phyloP scores from a whole-genome alignment of 2,329 filamentous ascomycete species.

The Alternaria arborescens region DNA sequence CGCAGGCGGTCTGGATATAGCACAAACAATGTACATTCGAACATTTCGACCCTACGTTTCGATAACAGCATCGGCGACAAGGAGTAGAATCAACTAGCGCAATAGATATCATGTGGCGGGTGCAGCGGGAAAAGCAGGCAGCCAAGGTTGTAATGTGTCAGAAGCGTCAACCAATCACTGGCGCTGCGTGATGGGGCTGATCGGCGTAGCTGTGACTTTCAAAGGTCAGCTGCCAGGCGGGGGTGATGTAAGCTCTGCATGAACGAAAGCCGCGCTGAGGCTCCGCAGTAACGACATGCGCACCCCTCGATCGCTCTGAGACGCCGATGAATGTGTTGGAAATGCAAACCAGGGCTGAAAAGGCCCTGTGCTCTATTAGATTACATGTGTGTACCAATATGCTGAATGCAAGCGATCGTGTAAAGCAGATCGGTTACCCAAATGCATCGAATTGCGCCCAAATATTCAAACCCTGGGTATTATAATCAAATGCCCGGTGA shows the following conservation, averaged over 20 bases:
- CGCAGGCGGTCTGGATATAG: conserved; percentile 17
- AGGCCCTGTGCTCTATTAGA: conserved; percentile 12
- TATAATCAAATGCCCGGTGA: conserved; percentile 17
- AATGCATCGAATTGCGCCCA: conserved; percentile 6
- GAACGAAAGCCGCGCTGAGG: conserved; percentile 18
- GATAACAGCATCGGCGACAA: background rate
- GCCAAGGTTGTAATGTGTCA: conserved; percentile 3
- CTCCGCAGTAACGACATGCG: conserved; percentile 21
- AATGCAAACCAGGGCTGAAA: conserved; percentile 8
- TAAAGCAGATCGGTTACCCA: conserved; percentile 1
- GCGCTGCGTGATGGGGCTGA: conserved; percentile 13
- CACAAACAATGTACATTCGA: conserved; percentile 5
- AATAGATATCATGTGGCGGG: background rate
- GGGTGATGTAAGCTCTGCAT: conserved; percentile 26
- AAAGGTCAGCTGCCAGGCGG: conserved; percentile 24
- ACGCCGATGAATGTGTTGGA: conserved; percentile 6
- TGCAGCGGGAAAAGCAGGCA: conserved; percentile 4
- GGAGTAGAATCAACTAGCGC: background rate
- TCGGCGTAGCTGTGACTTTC: conserved; percentile 15
- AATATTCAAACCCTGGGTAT: conserved; percentile 21
- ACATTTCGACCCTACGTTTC: background rate
- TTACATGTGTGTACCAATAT: conserved; percentile 22
- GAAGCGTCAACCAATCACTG: conserved; percentile 6
- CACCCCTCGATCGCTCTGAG: conserved; percentile 7
- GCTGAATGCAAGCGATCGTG: conserved; percentile 15